Conservation (phyloP, 2,329 filamentous ascomycete genomes). For the Penicillium sp. region DNA sequence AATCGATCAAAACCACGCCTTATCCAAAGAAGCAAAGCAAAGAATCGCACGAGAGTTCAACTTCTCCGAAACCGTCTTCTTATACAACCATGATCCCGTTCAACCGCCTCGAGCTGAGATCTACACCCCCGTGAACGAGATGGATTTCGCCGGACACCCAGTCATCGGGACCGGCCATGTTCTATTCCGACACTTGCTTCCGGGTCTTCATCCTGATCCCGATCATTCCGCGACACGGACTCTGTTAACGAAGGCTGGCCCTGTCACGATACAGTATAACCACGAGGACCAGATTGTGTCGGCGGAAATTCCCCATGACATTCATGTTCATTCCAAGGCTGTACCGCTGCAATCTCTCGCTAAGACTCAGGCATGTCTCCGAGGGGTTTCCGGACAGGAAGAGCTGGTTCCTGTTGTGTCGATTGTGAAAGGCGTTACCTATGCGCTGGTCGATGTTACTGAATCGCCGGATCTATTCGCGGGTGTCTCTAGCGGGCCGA, state of each 20-base stretch:
- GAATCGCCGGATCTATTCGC: slow-evolving; percentile 12
- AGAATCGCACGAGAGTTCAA: slow-evolving; percentile 57
- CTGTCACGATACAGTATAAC: slow-evolving; percentile 40
- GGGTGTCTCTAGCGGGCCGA: slow-evolving; percentile 15
- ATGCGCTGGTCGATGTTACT: neutral
- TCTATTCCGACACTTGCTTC: slow-evolving; percentile 26
- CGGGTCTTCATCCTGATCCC: slow-evolving; percentile 1
- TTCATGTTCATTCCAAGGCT: slow-evolving; percentile 51
- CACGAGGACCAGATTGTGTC: slow-evolving; percentile 43
- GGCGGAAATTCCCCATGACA: slow-evolving; percentile 61
- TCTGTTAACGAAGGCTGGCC: slow-evolving; percentile 40
- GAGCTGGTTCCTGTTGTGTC: slow-evolving; percentile 45
- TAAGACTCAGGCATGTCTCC: too few relatives aligned
- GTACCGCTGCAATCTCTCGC: slow-evolving; percentile 17
- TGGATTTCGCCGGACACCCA: slow-evolving; percentile 60
- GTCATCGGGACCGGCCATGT: slow-evolving; percentile 48
- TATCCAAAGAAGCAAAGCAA: slow-evolving; percentile 51
- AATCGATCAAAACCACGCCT: neutral
- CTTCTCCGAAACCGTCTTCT: slow-evolving; percentile 58
- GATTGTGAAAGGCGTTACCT: neutral
- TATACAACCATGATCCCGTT: slow-evolving; percentile 44
- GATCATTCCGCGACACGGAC: slow-evolving; percentile 10
- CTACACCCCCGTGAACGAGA: slow-evolving; percentile 51
- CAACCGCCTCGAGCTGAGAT: slow-evolving; percentile 50
- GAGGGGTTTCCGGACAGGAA: too few relatives aligned